Evolutionary conservation across 78 protist species (phyloP), one percentile per base, ranked within the genome.

Genomic region (Guillardia theta): DNA sequence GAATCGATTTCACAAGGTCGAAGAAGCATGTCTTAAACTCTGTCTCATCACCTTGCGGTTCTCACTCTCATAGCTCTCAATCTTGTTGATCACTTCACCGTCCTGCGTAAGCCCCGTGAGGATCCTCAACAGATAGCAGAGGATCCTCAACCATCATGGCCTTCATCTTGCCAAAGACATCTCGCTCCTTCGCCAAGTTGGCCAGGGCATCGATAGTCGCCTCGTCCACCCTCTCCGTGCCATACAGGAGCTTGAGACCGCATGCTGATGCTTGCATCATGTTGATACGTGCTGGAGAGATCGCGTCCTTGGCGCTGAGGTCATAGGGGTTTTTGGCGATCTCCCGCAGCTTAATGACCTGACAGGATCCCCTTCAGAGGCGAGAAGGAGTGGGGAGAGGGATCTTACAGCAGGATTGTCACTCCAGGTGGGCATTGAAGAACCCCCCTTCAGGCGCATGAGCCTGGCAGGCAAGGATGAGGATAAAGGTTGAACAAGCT

Each of bases 51-150:
- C 87, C 90, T 43, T 12, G n/a, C 90, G 90, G 48, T 78, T 78
- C 48, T 78, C 90, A 50, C 90, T 44, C 24, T 78, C 90, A 50
- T 78, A 78, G 10, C 90, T 48, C 48, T 78, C 90, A 30, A 78
- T 78, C 48, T 78, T 78, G 90, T 78, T 78, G 15, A 78, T 30
- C 0, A 78, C 90, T 30, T 78, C 90, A 0, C 90, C 90, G 48
- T 78, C 90, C 87, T 70, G 44, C 44, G 58, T 10, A 50, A 15
- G 15, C 10, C 58, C 10, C 58, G 58, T 10, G 15, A 50, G 15
- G 58, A 15, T 50, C 70, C 3, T 10, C 5, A 4, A 15, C 47
- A 70, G 22, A 27, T 15, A 21, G 1, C 3, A 36, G 6, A 3
- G 33, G 33, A 2, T 10, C 22, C 78, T 12, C n/a, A 3, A 70